A percentile compares a stretch with the other conserved stretches of the same genome.
phyloP scores from a whole-genome alignment of 768 basidiomycete genomes.

The Leccinellum rugosiceps region DNA sequence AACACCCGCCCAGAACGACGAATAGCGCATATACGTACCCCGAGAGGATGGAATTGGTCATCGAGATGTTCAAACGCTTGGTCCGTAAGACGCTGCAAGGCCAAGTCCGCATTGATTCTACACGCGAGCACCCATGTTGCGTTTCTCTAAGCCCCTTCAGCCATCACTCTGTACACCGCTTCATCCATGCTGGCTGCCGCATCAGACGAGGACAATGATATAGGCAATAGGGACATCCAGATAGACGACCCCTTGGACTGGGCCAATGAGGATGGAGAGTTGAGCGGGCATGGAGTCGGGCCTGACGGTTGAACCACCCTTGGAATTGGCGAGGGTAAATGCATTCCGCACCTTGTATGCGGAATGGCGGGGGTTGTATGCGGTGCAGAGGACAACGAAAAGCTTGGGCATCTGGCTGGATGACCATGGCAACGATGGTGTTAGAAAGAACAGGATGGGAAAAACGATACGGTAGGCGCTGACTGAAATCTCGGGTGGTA shows the following conservation, averaged over 20 bases:
- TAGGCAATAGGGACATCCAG: not conserved
- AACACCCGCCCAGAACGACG: not conserved
- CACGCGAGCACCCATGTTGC: not conserved
- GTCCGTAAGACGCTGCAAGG: not conserved
- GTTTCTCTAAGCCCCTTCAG: not conserved
- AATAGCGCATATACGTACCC: constrained; percentile 1
- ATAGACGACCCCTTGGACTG: not conserved
- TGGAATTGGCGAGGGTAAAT: not conserved
- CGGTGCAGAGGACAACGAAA: not conserved
- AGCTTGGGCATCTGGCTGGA: no score
- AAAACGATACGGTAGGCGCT: no score
- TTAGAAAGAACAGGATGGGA: no score
- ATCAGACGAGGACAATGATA: no score
- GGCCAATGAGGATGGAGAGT: not conserved
- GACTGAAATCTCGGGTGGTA: no score
- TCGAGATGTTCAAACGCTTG: constrained; percentile 1
- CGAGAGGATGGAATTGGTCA: constrained; percentile 6
- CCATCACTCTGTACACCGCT: not conserved
- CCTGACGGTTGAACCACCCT: constrained; percentile 6
- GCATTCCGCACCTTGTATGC: not conserved
- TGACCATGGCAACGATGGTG: no score
- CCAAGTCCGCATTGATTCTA: not conserved
- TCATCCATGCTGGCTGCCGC: no score
- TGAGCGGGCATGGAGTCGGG: constrained; percentile 1
- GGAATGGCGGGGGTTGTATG: not conserved